A percentile compares a stretch with the other conserved stretches of the same genome.
Conservation (phyloP, 306 rosid species). For the Casuarina glauca region DNA sequence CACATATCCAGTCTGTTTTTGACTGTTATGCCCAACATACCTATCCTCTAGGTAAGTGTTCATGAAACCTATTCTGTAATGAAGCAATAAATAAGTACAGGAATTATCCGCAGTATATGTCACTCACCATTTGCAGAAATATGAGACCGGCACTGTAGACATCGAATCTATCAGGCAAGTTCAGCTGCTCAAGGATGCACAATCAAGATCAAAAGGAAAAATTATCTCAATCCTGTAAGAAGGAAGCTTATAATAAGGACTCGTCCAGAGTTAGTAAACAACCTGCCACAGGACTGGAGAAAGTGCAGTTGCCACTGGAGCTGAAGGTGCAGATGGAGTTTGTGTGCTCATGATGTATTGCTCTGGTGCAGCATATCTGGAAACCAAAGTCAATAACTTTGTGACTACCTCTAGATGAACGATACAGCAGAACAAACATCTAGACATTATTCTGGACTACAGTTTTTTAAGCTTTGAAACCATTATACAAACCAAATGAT, state of each 20-base stretch:
- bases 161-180: conserved; percentile 87
- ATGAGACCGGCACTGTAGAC: conserved; percentile 93
- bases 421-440: neutral
- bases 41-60: conserved; percentile 9
- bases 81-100: conserved; percentile 15
- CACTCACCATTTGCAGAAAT: conserved; percentile 91
- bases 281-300: conserved; percentile 99
- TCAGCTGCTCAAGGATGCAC: conserved; percentile 66
- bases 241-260: conserved; percentile 9
- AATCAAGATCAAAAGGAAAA: conserved; percentile 21
- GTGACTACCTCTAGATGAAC: neutral
- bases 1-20: conserved; percentile 14
- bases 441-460: neutral
- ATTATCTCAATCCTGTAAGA: conserved; percentile 20
- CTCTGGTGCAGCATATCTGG: conserved; percentile 95
- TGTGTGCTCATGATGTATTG: conserved; percentile 99
- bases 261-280: conserved; percentile 25
- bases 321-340: conserved; percentile 97
- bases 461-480: neutral
- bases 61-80: conserved; percentile 1
- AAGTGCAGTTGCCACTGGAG: conserved; percentile 93
- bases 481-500: conserved; percentile 1
- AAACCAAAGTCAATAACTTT: conserved; percentile 13
- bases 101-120: conserved; percentile 18
- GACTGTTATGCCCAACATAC: conserved; percentile 6